Evolutionary conservation across 148 eudicot species (phyloP), one percentile per base, ranked within the genome.

Genomic region (Amaranthus palmeri): DNA sequence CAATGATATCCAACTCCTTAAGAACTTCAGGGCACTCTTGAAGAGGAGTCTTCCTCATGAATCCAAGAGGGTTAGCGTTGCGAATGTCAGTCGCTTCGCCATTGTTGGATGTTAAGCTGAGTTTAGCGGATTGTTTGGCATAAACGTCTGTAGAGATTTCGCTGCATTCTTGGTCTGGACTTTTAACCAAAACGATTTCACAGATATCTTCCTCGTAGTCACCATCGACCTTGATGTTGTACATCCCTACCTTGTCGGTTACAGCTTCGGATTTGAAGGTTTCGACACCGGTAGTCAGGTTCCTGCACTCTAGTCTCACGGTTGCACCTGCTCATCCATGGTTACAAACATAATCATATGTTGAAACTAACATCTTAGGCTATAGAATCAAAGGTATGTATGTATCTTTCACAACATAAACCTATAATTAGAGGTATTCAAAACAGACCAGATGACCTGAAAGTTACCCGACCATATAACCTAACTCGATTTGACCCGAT

Each of bases 151-250:
- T 58, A 1, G 81, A 76, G 40, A 81, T 61, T 56, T 88, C 88
- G 0, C 72, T 12, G 68, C 92, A 88, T 5, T 88, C 88, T 0
- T 61, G 8, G 49, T 64, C 65, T 5, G 86, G 66, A 75, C 89
- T 88, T 44, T 77, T 76, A 62, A 82, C 70, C n/a, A 86, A 65
- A 10, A 9, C 61, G 3, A 88, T 67, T 41, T 82, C 81, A 63
- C 92, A 88, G 0, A 77, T 72, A 49, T 86, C 86, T 7, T 83
- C 83, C 49, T 84, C 88, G 49, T 79, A 79, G 56, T 88, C 88
- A 0, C 86, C 86, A 5, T 78, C 80, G 0, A 84, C 86, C 1
- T 67, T 48, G 18, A 86, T 62, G 68, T 61, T 74, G 77, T 88
- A 86, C 7, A 54, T 18, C 0, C 90, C 90, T 3, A 57, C 13